phyloP scores from a whole-genome alignment of 2,329 filamentous ascomycete species.

The Akanthomyces uredinophilus region DNA sequence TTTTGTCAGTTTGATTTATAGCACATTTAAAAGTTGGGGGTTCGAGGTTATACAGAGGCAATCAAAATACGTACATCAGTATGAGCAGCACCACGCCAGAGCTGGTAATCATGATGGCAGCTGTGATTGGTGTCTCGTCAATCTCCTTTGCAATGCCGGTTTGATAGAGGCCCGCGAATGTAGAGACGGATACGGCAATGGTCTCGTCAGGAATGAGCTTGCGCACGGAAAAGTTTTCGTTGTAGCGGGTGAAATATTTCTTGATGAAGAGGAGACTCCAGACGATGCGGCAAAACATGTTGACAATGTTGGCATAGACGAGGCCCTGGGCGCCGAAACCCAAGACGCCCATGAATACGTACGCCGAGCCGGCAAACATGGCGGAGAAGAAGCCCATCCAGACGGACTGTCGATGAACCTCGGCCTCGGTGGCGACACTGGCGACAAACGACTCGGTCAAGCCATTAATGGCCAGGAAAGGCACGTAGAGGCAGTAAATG shows the following conservation, averaged over 20 bases:
- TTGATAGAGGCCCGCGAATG: conserved; percentile 23
- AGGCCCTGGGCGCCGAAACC: conserved; percentile 71
- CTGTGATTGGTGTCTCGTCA: conserved; percentile 25
- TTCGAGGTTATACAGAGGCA: background rate
- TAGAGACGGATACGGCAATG: conserved; percentile 25
- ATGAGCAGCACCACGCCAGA: conserved; percentile 48
- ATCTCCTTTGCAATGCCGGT: conserved; percentile 22
- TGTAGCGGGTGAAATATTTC: conserved; percentile 51
- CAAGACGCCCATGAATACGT: conserved; percentile 64
- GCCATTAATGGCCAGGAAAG: conserved; percentile 86
- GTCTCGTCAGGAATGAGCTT: conserved; percentile 26
- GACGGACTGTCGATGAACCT: conserved; percentile 71
- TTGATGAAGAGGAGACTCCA: conserved; percentile 76
- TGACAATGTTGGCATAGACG: conserved; percentile 81
- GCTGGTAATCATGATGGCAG: conserved; percentile 43
- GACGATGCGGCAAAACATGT: conserved; percentile 78
- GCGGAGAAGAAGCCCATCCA: conserved; percentile 83
- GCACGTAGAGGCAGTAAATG: conserved; percentile 87
- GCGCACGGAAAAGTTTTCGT: conserved; percentile 26
- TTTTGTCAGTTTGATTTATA: conserved; percentile 6
- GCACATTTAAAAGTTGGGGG: conserved; percentile 9
- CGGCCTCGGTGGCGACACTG: conserved; percentile 68
- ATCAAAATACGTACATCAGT: conserved; percentile 51
- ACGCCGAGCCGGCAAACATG: conserved; percentile 70
- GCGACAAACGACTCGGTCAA: conserved; percentile 90